These are phyloP conservation scores for Cyberlindnera euphorbiiphila DNA, from an alignment of 805 yeast genomes.

Conservation along the genomic window DNA sequence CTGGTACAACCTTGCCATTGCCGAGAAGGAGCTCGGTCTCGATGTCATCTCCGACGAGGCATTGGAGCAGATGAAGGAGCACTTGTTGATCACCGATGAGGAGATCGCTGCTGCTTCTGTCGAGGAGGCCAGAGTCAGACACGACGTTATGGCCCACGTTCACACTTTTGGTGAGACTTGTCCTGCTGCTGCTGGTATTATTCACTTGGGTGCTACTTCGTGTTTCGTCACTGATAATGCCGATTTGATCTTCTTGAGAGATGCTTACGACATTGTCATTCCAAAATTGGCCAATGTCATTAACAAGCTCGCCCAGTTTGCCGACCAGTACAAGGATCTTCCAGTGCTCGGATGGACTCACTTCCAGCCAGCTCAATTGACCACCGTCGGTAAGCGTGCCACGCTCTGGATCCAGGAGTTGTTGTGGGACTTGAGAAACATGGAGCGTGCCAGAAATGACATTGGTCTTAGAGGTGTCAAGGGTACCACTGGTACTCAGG, in stretches of 20 bases:
- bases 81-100: slow-evolving; percentile 83
- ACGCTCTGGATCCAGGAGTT: slow-evolving; percentile 97
- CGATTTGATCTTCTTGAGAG: slow-evolving; percentile 92
- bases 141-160: slow-evolving; percentile 99
- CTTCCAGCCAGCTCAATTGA: slow-evolving; percentile 98
- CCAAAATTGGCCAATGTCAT: slow-evolving; percentile 96
- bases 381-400: slow-evolving; percentile 97
- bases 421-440: slow-evolving; percentile 95
- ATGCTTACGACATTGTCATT: slow-evolving; percentile 88
- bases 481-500: slow-evolving; percentile 99
- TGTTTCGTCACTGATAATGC: slow-evolving; percentile 98
- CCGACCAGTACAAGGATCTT: slow-evolving; percentile 86
- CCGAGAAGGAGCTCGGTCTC: slow-evolving; percentile 90
- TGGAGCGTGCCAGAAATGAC: slow-evolving; percentile 94
- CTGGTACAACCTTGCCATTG: slow-evolving; percentile 93
- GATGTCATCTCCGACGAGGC: slow-evolving; percentile 87
- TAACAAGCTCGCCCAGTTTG: slow-evolving; percentile 83
- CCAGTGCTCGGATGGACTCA: slow-evolving; percentile 99
- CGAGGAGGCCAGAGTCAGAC: slow-evolving; percentile 97
- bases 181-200: slow-evolving; percentile 96
- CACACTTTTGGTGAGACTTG: slow-evolving; percentile 90
- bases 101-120: slow-evolving; percentile 84
- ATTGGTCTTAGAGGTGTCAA: slow-evolving; percentile 96
- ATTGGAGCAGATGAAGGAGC: slow-evolving; percentile 73
- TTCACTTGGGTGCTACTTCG: slow-evolving; percentile 97